Evolutionary conservation across 441 rosid species (phyloP), one percentile per base, ranked within the genome.

Genomic region (Daphne laureola): DNA sequence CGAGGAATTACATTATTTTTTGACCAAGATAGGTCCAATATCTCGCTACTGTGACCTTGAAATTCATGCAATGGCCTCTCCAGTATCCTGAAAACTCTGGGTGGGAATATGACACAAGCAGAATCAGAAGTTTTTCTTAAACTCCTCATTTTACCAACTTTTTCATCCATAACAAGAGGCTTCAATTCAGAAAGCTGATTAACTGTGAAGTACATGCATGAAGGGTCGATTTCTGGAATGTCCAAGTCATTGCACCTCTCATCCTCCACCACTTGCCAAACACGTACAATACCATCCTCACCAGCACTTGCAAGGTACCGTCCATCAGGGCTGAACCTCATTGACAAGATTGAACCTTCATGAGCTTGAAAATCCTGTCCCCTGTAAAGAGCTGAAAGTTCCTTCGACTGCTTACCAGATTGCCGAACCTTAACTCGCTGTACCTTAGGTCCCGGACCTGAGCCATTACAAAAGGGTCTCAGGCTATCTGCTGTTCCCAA

Each of bases 251-350:
- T 65, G 44, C 72, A 67, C 61, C 86, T 76, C 27, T 73, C 77
- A 40, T 85, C 84, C 68, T 80, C 89, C 55, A 78, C 78, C 62
- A 85, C 70, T 26, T 77, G 70, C 93, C 89, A 85, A 51, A 82
- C 67, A 21, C 86, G 56, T 35, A 85, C 74, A 53, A 82, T 63
- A 14, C 72, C 51, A 42, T 85, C 93, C 66, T 82, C 78, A 42
- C 93, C 86, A 1, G 78, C 89, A 66, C 86, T 82, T 1, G 87
- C 89, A 35, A 85, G 81, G 54, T 65, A 85, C 67, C 70, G 79
- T 40, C 93, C 93, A 57, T 85, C 89, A 38, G 76, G 84, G 65
- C 89, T 85, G 71, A 85, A 85, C 40, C 71, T 85, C 89, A 85
- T 79, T 41, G 82, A 54, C 68, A 82, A 72, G 57, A 85, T 80